Percentiles rank a stretch among this genome's conserved stretches.
Conservation (phyloP, 305 asterid species). For the Caryopteris hybrid region DNA sequence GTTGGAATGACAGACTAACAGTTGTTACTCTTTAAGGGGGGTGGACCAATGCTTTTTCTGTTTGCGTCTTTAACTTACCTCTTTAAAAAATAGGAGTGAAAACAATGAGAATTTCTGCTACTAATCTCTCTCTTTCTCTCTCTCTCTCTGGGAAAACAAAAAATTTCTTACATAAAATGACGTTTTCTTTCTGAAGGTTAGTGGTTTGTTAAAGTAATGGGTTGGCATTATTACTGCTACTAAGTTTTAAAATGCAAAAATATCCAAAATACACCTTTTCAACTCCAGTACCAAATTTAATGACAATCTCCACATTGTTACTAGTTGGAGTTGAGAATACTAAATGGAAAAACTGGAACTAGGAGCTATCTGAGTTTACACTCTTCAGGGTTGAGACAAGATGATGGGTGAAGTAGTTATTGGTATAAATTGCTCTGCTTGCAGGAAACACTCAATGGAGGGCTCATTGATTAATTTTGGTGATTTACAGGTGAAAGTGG, state of each 20-base stretch:
- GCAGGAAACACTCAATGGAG: background rate
- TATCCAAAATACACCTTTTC: background rate
- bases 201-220: background rate
- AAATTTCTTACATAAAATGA: background rate
- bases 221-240: too few relatives aligned
- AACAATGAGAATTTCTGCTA: background rate
- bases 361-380: background rate
- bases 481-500: conserved; percentile 61
- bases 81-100: background rate
- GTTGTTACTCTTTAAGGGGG: background rate
- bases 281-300: background rate
- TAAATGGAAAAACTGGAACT: conserved; percentile 5
- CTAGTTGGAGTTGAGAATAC: background rate
- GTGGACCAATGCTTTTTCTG: background rate
- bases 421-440: background rate
- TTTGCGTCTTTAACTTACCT: background rate
- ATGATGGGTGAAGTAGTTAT: background rate
- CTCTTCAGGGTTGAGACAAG: background rate
- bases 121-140: too few relatives aligned
- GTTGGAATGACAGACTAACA: background rate
- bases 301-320: background rate
- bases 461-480: conserved; percentile 8
- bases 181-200: background rate
- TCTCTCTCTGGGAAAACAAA: background rate
- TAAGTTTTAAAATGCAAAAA: background rate